phyloP scores from a whole-genome alignment of 345 rosid species.

The Boechera retrofracta region DNA sequence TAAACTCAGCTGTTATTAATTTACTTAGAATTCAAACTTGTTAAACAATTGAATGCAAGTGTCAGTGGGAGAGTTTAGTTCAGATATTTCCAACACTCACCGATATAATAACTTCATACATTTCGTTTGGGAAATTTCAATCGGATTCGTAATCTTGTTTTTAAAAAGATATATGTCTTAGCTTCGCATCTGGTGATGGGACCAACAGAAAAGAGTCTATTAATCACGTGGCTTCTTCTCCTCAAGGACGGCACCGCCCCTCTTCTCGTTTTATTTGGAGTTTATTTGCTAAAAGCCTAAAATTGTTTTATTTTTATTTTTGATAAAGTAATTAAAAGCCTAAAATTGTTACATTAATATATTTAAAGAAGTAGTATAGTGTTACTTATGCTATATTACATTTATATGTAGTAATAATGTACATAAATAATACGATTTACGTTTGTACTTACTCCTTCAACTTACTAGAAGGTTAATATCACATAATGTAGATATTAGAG shows the following conservation, averaged over 20 bases:
- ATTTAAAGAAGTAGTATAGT: background rate
- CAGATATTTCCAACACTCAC: background rate
- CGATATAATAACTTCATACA: background rate
- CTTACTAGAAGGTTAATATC: too few species aligned
- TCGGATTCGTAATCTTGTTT: background rate
- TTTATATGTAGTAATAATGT: too few species aligned
- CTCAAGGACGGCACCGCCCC: conserved; percentile 47
- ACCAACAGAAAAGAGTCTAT: conserved; percentile 19
- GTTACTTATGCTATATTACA: too few species aligned
- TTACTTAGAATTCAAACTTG: background rate
- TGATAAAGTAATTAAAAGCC: background rate
- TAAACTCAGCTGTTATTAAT: background rate
- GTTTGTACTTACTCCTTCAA: too few species aligned
- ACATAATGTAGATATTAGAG: too few species aligned
- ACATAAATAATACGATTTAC: too few species aligned
- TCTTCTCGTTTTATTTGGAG: conserved; percentile 25
- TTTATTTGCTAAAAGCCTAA: background rate
- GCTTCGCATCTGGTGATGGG: conserved; percentile 37
- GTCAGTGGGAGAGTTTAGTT: conserved; percentile 4
- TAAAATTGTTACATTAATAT: background rate
- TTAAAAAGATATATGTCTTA: background rate
- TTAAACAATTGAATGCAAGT: background rate
- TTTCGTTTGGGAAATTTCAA: background rate
- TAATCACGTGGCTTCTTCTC: conserved; percentile 44
- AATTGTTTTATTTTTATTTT: background rate